Base-by-base conservation (phyloP, 2,329 filamentous ascomycete species). In the Diaporthe eres region DNA sequence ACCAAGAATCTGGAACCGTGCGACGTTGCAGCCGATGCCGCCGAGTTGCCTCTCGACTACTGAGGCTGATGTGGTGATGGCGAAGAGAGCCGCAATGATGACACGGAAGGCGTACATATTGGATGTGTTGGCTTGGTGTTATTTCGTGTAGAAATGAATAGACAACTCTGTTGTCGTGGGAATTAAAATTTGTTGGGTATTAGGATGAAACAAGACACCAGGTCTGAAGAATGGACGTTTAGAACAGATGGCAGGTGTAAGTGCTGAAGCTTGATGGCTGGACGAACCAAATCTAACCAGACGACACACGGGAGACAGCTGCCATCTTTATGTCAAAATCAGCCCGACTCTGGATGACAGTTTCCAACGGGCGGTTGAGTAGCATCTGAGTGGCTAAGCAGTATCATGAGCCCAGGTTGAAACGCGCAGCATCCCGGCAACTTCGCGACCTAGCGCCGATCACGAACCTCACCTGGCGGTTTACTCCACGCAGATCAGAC, bases 311-410 rank as follows among this genome's bases (percentile, higher is more conserved):
- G 7, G 65, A 53, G 65, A 70, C 65, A 70, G 65, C 47, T 70
- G 65, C 65, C 65, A 55, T 70, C 65, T 70, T 70, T 70, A 70
- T 70, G 65, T 70, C 65, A 70, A 70, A 70, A 70, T 28, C 34
- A 39, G 65, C n/a, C 34, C 49, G 51, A 70, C 47, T 70, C 65
- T 70, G 65, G 47, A 55, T 55, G 65, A 55, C 65, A 53, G 22
- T 70, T 70, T 39, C 49, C 47, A 53, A 70, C 65, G 49, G 49
- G 47, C 31, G 13, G 15, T 12, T 22, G 65, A 34, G 65, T 70
- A 55, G 65, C 34, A 70, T 55, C 47, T 70, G 34, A 55, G 65
- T 70, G 65, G 65, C 65, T 70, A 53, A 70, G 65, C 65, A 70
- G 65, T 70, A 42, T 70, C 49, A 70, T 37, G 65, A 70, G 49